Conservation (phyloP, 2,329 filamentous ascomycete species). For the Colletotrichum musae region DNA sequence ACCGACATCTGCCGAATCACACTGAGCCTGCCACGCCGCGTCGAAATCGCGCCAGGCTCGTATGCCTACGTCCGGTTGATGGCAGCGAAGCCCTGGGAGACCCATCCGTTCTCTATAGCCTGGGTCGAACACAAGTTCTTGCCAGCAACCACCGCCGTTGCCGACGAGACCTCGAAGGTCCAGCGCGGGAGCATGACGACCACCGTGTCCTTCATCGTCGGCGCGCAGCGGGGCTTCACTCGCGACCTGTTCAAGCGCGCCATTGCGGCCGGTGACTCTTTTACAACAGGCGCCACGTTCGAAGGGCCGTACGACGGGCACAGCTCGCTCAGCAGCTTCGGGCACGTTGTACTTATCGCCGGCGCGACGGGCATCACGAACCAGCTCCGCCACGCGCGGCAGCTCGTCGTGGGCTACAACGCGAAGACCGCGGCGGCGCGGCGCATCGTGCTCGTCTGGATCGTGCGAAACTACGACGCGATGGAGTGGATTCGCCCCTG, state of each 20-base stretch:
- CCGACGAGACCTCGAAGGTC: constrained; percentile 55
- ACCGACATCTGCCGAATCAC: constrained; percentile 64
- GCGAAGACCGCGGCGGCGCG: constrained; percentile 73
- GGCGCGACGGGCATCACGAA: constrained; percentile 82
- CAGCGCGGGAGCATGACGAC: constrained; percentile 39
- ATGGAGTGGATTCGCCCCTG: constrained; percentile 81
- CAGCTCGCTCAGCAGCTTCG: constrained; percentile 78
- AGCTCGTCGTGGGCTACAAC: constrained; percentile 65
- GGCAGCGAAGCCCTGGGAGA: constrained; percentile 50
- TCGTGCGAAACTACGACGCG: constrained; percentile 78
- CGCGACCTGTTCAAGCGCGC: constrained; percentile 74
- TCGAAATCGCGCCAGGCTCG: constrained; percentile 64
- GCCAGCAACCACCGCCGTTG: constrained; percentile 57
- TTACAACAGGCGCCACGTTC: constrained; percentile 70
- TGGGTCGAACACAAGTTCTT: background rate
- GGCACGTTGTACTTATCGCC: constrained; percentile 79
- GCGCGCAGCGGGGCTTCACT: constrained; percentile 77
- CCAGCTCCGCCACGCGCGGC: constrained; percentile 77
- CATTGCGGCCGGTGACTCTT: constrained; percentile 58
- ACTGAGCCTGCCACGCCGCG: constrained; percentile 62
- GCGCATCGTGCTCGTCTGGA: constrained; percentile 77
- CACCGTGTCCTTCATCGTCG: constrained; percentile 73
- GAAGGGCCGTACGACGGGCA: constrained; percentile 78
- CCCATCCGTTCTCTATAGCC: constrained; percentile 52
- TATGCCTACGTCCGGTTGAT: constrained; percentile 69